Evolutionary conservation across 208 protist species (phyloP).

Genomic region (Leishmania aethiopica): DNA sequence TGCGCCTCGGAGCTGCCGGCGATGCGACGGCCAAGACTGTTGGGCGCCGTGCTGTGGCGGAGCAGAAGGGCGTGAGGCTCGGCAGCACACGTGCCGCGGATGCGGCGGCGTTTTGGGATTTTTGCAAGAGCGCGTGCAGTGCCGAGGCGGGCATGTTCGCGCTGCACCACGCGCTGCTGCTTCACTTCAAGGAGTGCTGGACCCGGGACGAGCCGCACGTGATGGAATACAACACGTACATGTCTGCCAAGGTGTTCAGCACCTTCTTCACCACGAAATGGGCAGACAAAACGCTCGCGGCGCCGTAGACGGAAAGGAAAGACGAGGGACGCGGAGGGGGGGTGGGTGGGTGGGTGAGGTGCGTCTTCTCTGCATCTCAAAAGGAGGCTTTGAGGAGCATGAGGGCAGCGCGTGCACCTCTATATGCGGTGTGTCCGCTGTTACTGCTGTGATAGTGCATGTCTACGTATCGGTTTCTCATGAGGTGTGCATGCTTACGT

Average conservation of each 20-base stretch:
- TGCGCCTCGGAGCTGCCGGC: slow-evolving; percentile 30
- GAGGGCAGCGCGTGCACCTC: background rate
- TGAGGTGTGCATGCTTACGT: background rate
- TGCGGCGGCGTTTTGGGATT: slow-evolving; percentile 31
- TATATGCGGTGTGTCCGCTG: background rate
- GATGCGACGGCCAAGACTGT: slow-evolving; percentile 21
- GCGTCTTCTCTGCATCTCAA: background rate
- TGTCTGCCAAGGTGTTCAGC: slow-evolving; percentile 55
- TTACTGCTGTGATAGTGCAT: background rate
- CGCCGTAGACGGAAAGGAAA: background rate
- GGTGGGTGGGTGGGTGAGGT: no score
- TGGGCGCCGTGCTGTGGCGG: slow-evolving; percentile 22
- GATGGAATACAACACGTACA: slow-evolving; percentile 86
- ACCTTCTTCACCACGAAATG: slow-evolving; percentile 65
- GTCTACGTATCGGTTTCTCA: background rate
- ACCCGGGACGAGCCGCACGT: slow-evolving; percentile 79
- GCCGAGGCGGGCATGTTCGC: slow-evolving; percentile 69
- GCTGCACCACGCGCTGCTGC: slow-evolving; percentile 80
- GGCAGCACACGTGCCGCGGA: slow-evolving; percentile 5
- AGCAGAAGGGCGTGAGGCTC: slow-evolving; percentile 16
- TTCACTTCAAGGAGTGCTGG: slow-evolving; percentile 84
- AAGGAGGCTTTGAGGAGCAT: background rate
- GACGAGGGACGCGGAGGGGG: background rate
- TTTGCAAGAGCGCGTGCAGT: slow-evolving; percentile 18
- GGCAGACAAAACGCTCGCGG: slow-evolving; percentile 14